Conservation (phyloP, 2,329 filamentous ascomycete genomes). For the Cercospora zeina region DNA sequence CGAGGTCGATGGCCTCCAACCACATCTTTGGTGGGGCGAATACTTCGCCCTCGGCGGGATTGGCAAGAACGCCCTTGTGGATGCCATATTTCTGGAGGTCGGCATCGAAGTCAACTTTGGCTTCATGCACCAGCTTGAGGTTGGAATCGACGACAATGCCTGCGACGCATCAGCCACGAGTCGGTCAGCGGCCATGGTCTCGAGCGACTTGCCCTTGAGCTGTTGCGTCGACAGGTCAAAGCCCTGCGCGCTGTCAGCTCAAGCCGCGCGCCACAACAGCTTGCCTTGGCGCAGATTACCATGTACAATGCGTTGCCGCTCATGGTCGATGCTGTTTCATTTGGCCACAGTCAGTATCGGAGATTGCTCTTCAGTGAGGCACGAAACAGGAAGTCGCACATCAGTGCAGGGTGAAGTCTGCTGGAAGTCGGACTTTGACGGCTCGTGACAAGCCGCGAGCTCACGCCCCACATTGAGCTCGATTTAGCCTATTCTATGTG, state of each 20-base stretch:
- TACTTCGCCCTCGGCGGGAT: conserved; percentile 80
- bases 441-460: conserved; percentile 12
- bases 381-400: conserved; percentile 2
- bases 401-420: neutral
- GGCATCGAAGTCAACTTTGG: conserved; percentile 92
- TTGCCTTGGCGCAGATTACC: conserved; percentile 10
- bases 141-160: conserved; percentile 81
- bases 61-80: conserved; percentile 82
- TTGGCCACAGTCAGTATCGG: neutral
- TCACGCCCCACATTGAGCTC: conserved; percentile 8
- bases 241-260: conserved; percentile 49
- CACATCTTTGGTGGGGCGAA: conserved; percentile 92
- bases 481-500: conserved; percentile 7
- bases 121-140: conserved; percentile 76
- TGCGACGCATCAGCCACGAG: conserved; percentile 41
- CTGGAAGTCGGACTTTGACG: conserved; percentile 7
- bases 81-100: conserved; percentile 72
- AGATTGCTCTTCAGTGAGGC: conserved; percentile 2
- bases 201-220: conserved; percentile 67
- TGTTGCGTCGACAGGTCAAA: conserved; percentile 97
- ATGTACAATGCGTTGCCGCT: conserved; percentile 24
- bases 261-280: neutral
- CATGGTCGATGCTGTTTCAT: neutral
- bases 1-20: conserved; percentile 87
- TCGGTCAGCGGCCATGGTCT: neutral